Evolutionary conservation across 1,139 yeast species (phyloP).

Genomic region (Scheffersomyces illinoinensis): DNA sequence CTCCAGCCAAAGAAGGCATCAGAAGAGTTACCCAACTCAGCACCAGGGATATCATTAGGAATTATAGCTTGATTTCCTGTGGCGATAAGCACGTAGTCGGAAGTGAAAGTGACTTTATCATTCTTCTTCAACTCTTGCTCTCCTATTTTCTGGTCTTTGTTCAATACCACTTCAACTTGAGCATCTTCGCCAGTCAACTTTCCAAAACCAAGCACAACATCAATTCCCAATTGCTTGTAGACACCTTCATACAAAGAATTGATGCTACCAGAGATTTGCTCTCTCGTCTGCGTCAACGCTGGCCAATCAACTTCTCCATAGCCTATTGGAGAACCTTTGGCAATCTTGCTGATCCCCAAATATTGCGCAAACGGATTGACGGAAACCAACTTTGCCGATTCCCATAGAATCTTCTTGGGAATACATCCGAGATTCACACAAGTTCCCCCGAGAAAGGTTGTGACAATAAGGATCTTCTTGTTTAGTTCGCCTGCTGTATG

Average conservation of each 20-base stretch:
- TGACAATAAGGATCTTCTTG: neutral
- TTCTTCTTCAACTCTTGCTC: neutral
- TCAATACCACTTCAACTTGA: constrained; percentile 1
- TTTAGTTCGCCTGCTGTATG: constrained; percentile 1
- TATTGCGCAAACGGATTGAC: neutral
- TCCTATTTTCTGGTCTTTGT: neutral
- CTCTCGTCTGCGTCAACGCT: neutral
- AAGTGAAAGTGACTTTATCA: neutral
- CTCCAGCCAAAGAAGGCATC: neutral
- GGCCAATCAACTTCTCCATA: constrained; percentile 2
- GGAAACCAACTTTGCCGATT: constrained; percentile 2
- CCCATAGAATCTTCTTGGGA: constrained; percentile 1
- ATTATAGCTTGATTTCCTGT: neutral
- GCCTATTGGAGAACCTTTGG: neutral
- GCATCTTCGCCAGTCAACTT: constrained; percentile 1
- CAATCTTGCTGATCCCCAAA: neutral
- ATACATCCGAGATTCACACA: neutral
- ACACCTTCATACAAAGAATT: constrained; percentile 1
- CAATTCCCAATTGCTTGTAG: constrained; percentile 1
- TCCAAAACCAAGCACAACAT: neutral
- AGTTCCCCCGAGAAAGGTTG: neutral
- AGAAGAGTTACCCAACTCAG: neutral
- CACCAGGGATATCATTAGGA: neutral
- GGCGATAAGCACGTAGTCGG: neutral
- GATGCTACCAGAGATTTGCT: neutral